Percentiles rank a stretch among this genome's conserved stretches.
These are phyloP conservation scores for Rhodotorula mucilaginosa DNA, from an alignment of 1,284 basidiomycete species.

Conservation along the genomic window DNA sequence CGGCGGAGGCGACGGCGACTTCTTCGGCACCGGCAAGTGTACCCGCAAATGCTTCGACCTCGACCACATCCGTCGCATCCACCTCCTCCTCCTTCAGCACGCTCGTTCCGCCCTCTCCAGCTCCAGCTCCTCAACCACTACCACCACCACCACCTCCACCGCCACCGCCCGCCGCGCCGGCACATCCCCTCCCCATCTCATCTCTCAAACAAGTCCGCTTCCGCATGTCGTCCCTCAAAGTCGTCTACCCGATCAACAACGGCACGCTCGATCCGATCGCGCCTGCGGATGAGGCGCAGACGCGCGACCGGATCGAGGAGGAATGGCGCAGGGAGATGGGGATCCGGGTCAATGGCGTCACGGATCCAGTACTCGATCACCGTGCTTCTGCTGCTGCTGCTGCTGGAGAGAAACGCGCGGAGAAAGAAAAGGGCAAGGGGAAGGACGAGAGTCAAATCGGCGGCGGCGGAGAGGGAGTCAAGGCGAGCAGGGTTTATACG, in stretches of 20 bases:
- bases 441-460: neutral
- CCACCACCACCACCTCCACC: constrained; percentile 1
- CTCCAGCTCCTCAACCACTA: neutral
- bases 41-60: neutral
- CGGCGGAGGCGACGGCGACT: no score
- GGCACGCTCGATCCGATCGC: constrained; percentile 35
- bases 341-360: constrained; percentile 4
- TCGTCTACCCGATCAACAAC: constrained; percentile 46
- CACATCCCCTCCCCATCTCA: constrained; percentile 36
- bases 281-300: constrained; percentile 38
- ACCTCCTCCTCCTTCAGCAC: neutral
- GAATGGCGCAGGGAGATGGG: constrained; percentile 45
- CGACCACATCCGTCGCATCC: neutral
- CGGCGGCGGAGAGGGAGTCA: neutral
- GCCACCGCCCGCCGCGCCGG: constrained; percentile 3
- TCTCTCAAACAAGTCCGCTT: constrained; percentile 45
- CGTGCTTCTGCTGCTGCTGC: neutral
- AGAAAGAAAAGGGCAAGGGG: neutral
- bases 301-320: constrained; percentile 37
- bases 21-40: no score
- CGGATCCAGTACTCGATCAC: neutral
- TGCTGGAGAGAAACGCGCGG: neutral
- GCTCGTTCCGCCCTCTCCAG: neutral
- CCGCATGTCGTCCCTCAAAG: constrained; percentile 43
- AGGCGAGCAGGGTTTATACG: constrained; percentile 66